Evolutionary conservation across 495 filamentous ascomycete genomes (phyloP).

Genomic region (Tuber borchii): DNA sequence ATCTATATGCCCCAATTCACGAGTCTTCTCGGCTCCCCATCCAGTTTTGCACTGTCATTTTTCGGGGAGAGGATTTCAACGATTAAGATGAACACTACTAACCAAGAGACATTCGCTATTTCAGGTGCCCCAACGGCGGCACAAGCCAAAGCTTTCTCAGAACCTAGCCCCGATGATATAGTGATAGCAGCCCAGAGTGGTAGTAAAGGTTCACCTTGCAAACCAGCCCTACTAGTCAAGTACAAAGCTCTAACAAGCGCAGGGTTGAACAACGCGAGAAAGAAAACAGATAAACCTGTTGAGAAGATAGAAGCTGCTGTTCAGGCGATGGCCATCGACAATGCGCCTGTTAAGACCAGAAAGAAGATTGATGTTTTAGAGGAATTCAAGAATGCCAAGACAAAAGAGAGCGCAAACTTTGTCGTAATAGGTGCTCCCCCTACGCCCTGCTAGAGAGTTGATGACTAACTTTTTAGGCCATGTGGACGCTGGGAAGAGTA

Average conservation of each 20-base stretch:
- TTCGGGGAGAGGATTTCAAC: constrained; percentile 40
- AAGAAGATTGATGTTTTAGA: constrained; percentile 80
- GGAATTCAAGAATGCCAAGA: constrained; percentile 67
- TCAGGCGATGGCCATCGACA: constrained; percentile 58
- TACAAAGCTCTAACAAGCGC: constrained; percentile 39
- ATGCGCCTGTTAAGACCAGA: constrained; percentile 66
- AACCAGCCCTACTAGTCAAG: constrained; percentile 43
- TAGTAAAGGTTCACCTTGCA: constrained; percentile 63
- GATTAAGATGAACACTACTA: constrained; percentile 27
- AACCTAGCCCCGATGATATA: constrained; percentile 89
- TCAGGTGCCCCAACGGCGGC: constrained; percentile 22
- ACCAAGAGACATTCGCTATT: constrained; percentile 33
- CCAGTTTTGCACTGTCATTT: constrained; percentile 40
- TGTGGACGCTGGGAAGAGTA: constrained; percentile 96
- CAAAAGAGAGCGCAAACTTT: constrained; percentile 83
- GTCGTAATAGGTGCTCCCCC: constrained; percentile 74
- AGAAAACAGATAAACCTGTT: not conserved
- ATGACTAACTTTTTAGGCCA: constrained; percentile 57
- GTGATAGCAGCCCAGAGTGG: constrained; percentile 73
- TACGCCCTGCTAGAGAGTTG: not conserved
- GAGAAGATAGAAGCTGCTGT: constrained; percentile 43
- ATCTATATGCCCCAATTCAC: constrained; percentile 23
- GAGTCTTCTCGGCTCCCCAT: constrained; percentile 28
- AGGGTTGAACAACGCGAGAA: constrained; percentile 18
- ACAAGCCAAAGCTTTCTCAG: constrained; percentile 58